These are phyloP conservation scores for Panaeolus papilionaceus DNA, from an alignment of 768 basidiomycete species.

Conservation along the genomic window DNA sequence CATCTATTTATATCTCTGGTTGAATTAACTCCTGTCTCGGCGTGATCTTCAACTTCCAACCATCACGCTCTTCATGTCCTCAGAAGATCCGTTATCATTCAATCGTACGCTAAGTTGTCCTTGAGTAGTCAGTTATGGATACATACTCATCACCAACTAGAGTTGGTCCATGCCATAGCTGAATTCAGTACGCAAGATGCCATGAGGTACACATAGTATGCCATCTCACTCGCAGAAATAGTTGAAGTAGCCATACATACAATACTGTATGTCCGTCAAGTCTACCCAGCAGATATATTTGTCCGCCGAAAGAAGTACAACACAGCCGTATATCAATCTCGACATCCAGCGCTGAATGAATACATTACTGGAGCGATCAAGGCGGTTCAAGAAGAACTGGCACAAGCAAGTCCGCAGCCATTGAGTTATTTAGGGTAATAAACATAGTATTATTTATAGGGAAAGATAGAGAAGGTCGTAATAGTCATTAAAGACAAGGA, in stretches of 20 bases:
- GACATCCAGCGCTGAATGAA: constrained; percentile 87
- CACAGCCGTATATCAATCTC: constrained; percentile 89
- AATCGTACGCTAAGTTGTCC: constrained; percentile 28
- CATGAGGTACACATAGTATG: neutral
- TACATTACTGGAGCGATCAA: constrained; percentile 91
- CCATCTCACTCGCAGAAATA: constrained; percentile 36
- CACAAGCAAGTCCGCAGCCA: constrained; percentile 51
- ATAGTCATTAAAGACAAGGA: constrained; percentile 86
- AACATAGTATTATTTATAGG: constrained; percentile 46
- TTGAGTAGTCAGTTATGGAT: neutral
- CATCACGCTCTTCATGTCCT: constrained; percentile 16
- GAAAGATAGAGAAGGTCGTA: constrained; percentile 79
- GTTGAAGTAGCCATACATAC: constrained; percentile 95
- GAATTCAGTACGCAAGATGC: constrained; percentile 66
- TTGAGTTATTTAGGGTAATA: neutral
- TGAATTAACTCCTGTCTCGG: no score
- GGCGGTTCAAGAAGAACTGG: constrained; percentile 80
- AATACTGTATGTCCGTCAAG: constrained; percentile 87
- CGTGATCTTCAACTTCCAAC: neutral
- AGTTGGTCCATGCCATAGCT: constrained; percentile 66
- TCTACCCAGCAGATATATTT: constrained; percentile 92
- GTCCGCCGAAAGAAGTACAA: constrained; percentile 88
- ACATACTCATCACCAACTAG: constrained; percentile 38
- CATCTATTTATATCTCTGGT: neutral
- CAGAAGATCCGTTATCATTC: constrained; percentile 38